Conservation (phyloP, 345 rosid species). For the Salix arbutifolia region DNA sequence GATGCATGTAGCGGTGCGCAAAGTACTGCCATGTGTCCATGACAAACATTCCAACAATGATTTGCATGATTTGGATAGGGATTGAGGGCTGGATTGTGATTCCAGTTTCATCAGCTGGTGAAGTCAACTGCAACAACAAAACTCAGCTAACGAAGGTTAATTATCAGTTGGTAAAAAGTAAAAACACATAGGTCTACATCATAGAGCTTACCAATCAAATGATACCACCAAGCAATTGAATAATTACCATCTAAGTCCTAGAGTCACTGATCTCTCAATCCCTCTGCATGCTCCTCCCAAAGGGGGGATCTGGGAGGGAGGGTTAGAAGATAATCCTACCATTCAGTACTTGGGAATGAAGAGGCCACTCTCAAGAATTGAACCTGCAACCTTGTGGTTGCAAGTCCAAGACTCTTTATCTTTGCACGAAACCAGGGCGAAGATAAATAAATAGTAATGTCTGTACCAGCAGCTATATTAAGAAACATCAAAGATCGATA, state of each 20-base stretch:
- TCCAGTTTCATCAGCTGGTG: constrained; percentile 40
- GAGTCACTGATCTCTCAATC: background rate
- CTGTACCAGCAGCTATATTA: background rate
- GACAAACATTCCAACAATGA: constrained; percentile 53
- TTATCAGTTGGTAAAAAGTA: background rate
- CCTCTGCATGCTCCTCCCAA: background rate
- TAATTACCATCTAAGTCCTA: constrained; percentile 1
- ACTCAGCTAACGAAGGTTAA: background rate
- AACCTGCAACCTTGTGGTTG: background rate
- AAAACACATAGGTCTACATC: background rate
- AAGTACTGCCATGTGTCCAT: constrained; percentile 76
- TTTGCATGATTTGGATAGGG: constrained; percentile 43
- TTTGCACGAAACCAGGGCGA: background rate
- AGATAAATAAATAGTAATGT: background rate
- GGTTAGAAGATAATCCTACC: background rate
- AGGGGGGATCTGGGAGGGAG: background rate
- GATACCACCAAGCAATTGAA: background rate
- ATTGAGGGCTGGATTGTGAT: constrained; percentile 44
- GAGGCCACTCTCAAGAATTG: background rate
- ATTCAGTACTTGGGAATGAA: background rate
- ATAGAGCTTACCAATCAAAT: background rate
- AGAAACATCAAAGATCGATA: background rate
- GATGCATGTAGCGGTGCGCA: constrained; percentile 69
- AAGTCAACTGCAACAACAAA: constrained; percentile 43
- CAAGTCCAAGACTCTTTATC: background rate